Evolutionary conservation across 352 stramenopile species (phyloP).

Genomic region (Thraustotheca clavata): DNA sequence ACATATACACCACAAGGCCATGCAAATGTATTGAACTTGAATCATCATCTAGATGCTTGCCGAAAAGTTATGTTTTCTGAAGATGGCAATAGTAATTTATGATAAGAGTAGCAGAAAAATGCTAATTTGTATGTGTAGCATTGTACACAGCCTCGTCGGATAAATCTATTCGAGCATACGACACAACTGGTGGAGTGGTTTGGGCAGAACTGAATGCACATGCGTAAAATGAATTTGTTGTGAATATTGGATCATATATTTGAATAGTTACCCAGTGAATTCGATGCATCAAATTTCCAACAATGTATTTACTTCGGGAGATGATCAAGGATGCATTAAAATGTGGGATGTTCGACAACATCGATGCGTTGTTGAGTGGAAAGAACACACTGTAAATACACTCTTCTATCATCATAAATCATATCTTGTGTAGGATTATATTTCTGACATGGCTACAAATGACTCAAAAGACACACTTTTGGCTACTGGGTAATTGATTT

Average conservation of each 20-base stretch:
- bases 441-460: constrained; percentile 87
- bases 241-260: background rate
- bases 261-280: constrained; percentile 54
- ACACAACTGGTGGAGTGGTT: constrained; percentile 60
- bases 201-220: constrained; percentile 78
- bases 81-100: constrained; percentile 55
- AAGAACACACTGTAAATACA: constrained; percentile 78
- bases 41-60: constrained; percentile 64
- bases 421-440: constrained; percentile 72
- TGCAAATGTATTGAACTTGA: constrained; percentile 59
- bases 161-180: constrained; percentile 76
- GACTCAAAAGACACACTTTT: constrained; percentile 77
- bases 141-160: constrained; percentile 70
- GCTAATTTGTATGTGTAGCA: constrained; percentile 27
- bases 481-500: constrained; percentile 38
- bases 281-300: constrained; percentile 56
- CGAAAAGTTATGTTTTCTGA: constrained; percentile 59
- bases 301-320: constrained; percentile 64
- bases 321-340: constrained; percentile 78
- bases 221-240: constrained; percentile 32
- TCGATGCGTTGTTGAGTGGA: constrained; percentile 81
- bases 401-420: background rate
- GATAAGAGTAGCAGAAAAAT: background rate
- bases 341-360: constrained; percentile 84
- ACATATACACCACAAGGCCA: constrained; percentile 71